Evolutionary conservation across 164 flowering plant genomes (phyloP), one percentile per base, ranked within the genome.

Genomic region (Tetracentron sinense): DNA sequence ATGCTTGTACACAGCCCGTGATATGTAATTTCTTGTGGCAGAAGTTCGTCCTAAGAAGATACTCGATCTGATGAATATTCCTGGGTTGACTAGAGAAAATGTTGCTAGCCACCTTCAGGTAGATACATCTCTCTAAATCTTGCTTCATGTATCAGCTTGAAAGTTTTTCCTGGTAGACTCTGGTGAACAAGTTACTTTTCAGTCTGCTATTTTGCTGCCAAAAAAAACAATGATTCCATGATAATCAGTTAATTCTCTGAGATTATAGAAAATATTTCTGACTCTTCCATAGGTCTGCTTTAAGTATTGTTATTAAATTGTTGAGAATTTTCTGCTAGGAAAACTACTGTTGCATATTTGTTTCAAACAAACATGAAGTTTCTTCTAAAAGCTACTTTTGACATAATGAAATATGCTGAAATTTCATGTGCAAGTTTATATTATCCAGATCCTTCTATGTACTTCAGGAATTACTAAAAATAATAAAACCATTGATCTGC

Each of bases 91-190:
- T 7, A 80, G 99, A 78, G 99, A 94, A 72, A 94, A 94, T 74
- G 97, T 94, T 54, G 99, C 97, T 6, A 94, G 99, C 79, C 99
- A 95, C 71, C 74, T 95, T 63, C 99, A 95, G 97, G 97, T 94
- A 82, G 26, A 53, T 51, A 50, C 19, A 19, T 63, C 58, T 53
- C 50, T 20, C 25, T 52, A 16, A 35, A 38, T 42, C 53, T 56
- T 49, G 26, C 54, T 54, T 27, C 27, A 31, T 10, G 11, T 20
- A 55, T 6, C 16, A 20, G 38, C 28, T n/a, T 25, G 6, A 0
- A 42, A 0, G 25, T 46, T 7, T 0, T 22, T 1, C 14, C 14
- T 38, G 44, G 44, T 38, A 16, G 20, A 12, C 6, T 25, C 14
- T 42, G 23, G 15, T 38, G 15, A 8, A 38, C 5, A n/a, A n/a